Conservation (phyloP, 257 asterid genomes). For the Fraxinus pennsylvanica region DNA sequence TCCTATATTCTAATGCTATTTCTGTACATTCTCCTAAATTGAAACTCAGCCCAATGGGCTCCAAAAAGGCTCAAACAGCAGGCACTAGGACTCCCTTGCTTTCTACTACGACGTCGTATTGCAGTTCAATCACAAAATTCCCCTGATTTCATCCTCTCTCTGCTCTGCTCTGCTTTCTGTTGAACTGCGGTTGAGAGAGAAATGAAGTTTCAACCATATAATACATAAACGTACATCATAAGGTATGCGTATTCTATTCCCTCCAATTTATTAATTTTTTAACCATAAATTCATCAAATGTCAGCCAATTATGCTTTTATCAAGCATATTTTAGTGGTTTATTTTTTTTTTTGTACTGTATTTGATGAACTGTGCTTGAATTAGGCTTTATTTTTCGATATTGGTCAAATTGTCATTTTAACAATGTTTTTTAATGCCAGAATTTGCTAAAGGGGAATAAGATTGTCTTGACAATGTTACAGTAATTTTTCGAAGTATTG, state of each 20-base stretch:
- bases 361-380: background rate
- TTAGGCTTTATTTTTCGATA: background rate
- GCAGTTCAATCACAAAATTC: background rate
- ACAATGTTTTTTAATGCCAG: background rate
- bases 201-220: conserved; percentile 23
- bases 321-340: background rate
- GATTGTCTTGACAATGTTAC: background rate
- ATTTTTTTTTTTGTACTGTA: background rate
- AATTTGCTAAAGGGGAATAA: background rate
- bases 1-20: background rate
- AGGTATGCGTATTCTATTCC: conserved; percentile 6
- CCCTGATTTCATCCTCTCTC: conserved; percentile 9
- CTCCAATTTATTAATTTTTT: background rate
- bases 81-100: background rate
- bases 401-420: background rate
- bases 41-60: background rate
- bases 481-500: background rate
- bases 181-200: conserved; percentile 5
- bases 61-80: background rate
- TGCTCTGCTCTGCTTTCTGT: background rate
- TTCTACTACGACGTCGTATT: conserved; percentile 16
- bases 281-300: background rate
- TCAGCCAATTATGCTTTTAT: conserved; percentile 8
- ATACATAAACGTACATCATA: conserved; percentile 13
- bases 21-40: background rate